Conservation (phyloP, 495 filamentous ascomycete species). For the Lepraria neglecta region DNA sequence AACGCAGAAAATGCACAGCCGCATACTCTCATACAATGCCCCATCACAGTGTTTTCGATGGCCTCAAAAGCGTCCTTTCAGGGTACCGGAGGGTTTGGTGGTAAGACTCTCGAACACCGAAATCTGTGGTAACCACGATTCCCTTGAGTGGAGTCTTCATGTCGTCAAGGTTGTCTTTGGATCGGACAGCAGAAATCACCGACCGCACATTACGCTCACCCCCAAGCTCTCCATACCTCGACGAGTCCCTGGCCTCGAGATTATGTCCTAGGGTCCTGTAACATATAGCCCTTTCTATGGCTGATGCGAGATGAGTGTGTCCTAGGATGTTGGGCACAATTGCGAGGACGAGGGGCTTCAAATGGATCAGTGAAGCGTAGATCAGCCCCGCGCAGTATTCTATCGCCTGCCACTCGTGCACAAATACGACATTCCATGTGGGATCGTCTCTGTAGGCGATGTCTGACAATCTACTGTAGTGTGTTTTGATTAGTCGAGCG, state of each 20-base stretch:
- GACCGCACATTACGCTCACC: neutral
- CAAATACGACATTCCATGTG: slow-evolving; percentile 6
- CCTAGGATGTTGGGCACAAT: neutral
- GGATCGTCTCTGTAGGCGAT: neutral
- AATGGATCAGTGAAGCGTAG: slow-evolving; percentile 8
- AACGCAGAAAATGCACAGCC: too few species aligned
- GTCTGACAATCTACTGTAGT: neutral
- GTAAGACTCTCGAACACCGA: neutral
- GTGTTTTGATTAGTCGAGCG: neutral
- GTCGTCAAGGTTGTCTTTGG: too few species aligned
- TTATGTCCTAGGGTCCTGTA: neutral
- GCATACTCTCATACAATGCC: neutral
- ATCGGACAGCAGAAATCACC: neutral
- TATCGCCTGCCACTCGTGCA: slow-evolving; percentile 11
- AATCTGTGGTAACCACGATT: neutral
- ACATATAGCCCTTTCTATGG: too few species aligned
- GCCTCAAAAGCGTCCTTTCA: neutral
- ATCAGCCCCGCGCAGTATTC: slow-evolving; percentile 13
- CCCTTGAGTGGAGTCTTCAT: too few species aligned
- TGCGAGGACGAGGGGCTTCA: slow-evolving; percentile 1
- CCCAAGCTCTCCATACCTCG: neutral
- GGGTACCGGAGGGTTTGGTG: neutral
- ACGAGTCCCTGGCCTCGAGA: neutral
- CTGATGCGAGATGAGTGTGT: neutral
- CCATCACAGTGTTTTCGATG: neutral